Percentiles rank a stretch among this genome's conserved stretches.
phyloP scores from a whole-genome alignment of 2,329 filamentous ascomycete genomes.

The Zalaria sp. region DNA sequence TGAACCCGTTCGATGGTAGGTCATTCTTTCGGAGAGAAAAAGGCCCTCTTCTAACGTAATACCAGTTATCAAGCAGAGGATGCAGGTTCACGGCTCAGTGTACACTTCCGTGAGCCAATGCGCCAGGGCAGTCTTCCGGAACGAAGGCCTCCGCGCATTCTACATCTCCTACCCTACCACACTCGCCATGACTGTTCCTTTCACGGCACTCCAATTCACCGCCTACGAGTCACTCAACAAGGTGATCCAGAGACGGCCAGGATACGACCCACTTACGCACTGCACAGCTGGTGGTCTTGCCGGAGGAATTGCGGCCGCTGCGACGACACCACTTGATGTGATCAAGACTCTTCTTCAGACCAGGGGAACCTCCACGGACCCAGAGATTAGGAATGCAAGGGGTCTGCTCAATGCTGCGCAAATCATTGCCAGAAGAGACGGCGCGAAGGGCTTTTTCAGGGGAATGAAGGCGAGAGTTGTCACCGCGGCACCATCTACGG shows the following conservation, averaged over 20 bases:
- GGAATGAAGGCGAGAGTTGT: constrained; percentile 82
- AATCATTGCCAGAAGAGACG: constrained; percentile 73
- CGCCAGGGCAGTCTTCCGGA: constrained; percentile 72
- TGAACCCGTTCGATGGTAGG: constrained; percentile 98
- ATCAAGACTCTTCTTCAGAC: constrained; percentile 98
- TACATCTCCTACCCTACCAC: constrained; percentile 98
- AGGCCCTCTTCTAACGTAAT: constrained; percentile 1
- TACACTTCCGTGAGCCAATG: constrained; percentile 81
- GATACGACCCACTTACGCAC: constrained; percentile 87
- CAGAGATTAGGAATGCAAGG: constrained; percentile 72
- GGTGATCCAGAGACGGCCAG: constrained; percentile 63
- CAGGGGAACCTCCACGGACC: constrained; percentile 66
- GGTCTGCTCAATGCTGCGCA: constrained; percentile 66
- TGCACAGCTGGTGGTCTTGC: constrained; percentile 85
- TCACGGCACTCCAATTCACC: constrained; percentile 92
- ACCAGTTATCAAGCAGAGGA: constrained; percentile 94
- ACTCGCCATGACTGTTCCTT: constrained; percentile 95
- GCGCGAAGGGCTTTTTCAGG: constrained; percentile 78
- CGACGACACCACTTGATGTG: constrained; percentile 94
- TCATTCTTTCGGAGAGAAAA: not conserved
- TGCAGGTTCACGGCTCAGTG: constrained; percentile 94
- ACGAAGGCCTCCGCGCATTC: constrained; percentile 81
- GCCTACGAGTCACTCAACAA: constrained; percentile 96
- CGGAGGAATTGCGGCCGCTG: constrained; percentile 80
- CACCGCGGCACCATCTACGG: constrained; percentile 95